Base-by-base conservation (phyloP, 129 eudicot genomes). In the Smallanthus sonchifolius region DNA sequence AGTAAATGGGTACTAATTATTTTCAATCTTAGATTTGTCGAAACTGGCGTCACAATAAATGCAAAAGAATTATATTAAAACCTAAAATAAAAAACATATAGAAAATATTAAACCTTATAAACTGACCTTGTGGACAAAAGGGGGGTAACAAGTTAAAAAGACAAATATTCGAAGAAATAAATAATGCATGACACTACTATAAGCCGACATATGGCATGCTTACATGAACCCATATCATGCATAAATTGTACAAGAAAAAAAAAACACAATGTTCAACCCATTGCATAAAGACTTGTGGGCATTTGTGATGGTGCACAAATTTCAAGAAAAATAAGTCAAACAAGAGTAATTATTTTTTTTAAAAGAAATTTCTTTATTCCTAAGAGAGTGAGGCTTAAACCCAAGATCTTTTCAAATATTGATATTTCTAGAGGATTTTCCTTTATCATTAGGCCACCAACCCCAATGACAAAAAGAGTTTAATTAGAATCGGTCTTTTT, bases 401-500 rank as follows among this genome's bases (percentile, higher is more conserved):
- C n/a, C n/a, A n/a, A n/a, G n/a, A n/a, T n/a, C n/a, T n/a, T n/a
- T n/a, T n/a, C n/a, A n/a, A n/a, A n/a, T n/a, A n/a, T n/a, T n/a
- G n/a, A n/a, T n/a, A n/a, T n/a, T n/a, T n/a, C n/a, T n/a, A n/a
- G n/a, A n/a, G n/a, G n/a, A n/a, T n/a, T n/a, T n/a, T n/a, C n/a
- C n/a, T n/a, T n/a, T n/a, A n/a, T n/a, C n/a, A n/a, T n/a, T n/a
- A n/a, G n/a, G n/a, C n/a, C n/a, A n/a, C n/a, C n/a, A n/a, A n/a
- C n/a, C n/a, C n/a, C n/a, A n/a, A n/a, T n/a, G n/a, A n/a, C n/a
- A n/a, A n/a, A n/a, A n/a, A n/a, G n/a, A 79, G 83, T 85, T 83
- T 82, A 36, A 54, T 83, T 81, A 38, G 49, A 54, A 75, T 32
- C 85, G 87, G 83, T 87, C 89, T 78, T 90, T 90, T 81, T 87